Percentiles rank a stretch among this genome's conserved stretches.
Conservation (phyloP, 2,329 filamentous ascomycete genomes). For the Elsinoe necatrix region DNA sequence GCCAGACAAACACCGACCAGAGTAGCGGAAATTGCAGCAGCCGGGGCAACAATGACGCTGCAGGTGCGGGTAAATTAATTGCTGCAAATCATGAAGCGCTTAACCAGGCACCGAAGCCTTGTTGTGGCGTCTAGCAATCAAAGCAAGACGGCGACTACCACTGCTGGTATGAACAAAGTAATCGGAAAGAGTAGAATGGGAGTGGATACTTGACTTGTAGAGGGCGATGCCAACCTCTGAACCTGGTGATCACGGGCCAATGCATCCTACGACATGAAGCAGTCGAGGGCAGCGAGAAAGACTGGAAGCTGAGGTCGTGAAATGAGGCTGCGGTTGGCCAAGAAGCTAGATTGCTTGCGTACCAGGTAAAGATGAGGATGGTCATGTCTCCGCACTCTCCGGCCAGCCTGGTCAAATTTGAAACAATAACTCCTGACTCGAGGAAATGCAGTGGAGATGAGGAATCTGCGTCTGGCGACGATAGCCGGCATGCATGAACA, state of each 20-base stretch:
- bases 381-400: neutral
- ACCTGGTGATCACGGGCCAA: neutral
- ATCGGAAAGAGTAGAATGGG: neutral
- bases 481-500: neutral
- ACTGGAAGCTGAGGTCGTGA: neutral
- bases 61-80: conserved; percentile 8
- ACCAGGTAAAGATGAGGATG: neutral
- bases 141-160: neutral
- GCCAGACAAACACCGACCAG: conserved; percentile 10
- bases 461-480: neutral
- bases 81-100: conserved; percentile 10
- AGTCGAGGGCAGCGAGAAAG: neutral
- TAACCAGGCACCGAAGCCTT: neutral
- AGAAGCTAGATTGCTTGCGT: conserved; percentile 10
- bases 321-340: conserved; percentile 11
- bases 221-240: neutral
- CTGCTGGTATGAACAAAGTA: neutral
- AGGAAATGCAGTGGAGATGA: conserved; percentile 3
- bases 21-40: conserved; percentile 11
- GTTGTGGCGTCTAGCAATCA: conserved; percentile 8
- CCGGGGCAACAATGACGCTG: conserved; percentile 13
- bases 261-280: neutral
- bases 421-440: conserved; percentile 6
- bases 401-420: conserved; percentile 2
- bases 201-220: neutral